A percentile compares a stretch with the other conserved stretches of the same genome.
Conservation (phyloP, 139 green algal genomes). For the Coelastrella sp. region DNA sequence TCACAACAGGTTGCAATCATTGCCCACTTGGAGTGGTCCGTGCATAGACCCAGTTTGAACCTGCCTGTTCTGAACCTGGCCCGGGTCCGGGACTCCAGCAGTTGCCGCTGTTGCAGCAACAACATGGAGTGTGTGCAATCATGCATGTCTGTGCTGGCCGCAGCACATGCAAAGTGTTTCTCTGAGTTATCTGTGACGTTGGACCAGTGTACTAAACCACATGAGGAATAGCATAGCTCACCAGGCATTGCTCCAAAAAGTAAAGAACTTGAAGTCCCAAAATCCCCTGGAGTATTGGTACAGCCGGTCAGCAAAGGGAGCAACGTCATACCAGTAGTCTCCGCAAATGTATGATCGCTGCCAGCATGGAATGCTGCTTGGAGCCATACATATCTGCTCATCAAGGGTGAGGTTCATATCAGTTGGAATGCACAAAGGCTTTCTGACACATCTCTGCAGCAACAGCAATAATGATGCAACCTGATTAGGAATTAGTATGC, state of each 20-base stretch:
- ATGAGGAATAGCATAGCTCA: not conserved
- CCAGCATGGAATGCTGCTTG: constrained; percentile 7
- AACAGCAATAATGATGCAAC: not conserved
- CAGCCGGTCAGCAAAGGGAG: not conserved
- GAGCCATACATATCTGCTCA: not conserved
- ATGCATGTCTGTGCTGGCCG: no score
- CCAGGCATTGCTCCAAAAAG: not conserved
- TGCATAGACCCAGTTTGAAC: no score
- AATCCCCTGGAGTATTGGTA: not conserved
- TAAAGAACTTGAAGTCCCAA: no score
- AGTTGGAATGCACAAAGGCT: not conserved
- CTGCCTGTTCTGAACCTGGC: no score
- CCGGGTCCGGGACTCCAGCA: no score
- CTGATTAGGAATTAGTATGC: not conserved
- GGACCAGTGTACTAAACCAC: no score
- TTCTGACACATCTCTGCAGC: not conserved
- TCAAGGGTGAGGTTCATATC: not conserved
- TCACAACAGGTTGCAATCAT: no score
- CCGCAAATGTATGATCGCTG: not conserved
- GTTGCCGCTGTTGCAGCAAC: no score
- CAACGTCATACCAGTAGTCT: not conserved
- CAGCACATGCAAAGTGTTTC: no score
- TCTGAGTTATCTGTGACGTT: no score
- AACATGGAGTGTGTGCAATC: no score
- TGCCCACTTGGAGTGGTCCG: no score